Evolutionary conservation across 164 flowering plant species (phyloP), one percentile per base, ranked within the genome.

Genomic region (Chimonanthus salicifolius): DNA sequence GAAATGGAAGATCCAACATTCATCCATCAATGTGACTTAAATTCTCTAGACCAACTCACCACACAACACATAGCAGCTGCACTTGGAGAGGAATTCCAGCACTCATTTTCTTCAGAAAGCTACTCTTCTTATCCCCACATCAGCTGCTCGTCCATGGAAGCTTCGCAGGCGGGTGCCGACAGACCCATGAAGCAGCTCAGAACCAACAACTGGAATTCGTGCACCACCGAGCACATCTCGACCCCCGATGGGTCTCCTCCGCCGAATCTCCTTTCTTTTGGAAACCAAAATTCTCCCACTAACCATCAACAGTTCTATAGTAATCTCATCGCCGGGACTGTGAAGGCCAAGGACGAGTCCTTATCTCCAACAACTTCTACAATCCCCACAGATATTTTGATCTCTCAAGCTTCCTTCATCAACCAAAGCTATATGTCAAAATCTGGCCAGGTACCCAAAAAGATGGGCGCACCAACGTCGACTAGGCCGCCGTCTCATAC

Each of bases 171-270:
- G 7, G 74, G 49, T 44, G 50, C 47, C 0, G 77, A 81, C 58
- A 83, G 90, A 72, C 88, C 92, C 18, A 2, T 66, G 11, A 89
- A 89, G 73, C 90, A 81, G 70, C 79, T 79, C 51, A 88, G 84
- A 50, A 76, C 83, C 46, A 80, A 74, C 74, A 81, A 83, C 79
- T 88, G 88, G 88, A 79, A 66, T 65, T 82, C 87, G 7, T 74
- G 73, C 77, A 75, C 54, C 48, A 78, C 72, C 15, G 75, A 80
- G 50, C 76, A 71, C 18, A 51, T 73, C 20, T 58, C 83, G 48
- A 79, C 68, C 70, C 79, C 82, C 0, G 83, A 75, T 16, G 50
- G 77, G 48, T 58, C 71, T 75, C 79, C 80, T 75, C 79, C 80
- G 74, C 83, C 84, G 3, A 78, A 72, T 64, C 18, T 78, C 20